Percentiles rank a stretch among this genome's conserved stretches.
phyloP scores from a whole-genome alignment of 2,329 filamentous ascomycete genomes.

The Colletotrichum sp. region DNA sequence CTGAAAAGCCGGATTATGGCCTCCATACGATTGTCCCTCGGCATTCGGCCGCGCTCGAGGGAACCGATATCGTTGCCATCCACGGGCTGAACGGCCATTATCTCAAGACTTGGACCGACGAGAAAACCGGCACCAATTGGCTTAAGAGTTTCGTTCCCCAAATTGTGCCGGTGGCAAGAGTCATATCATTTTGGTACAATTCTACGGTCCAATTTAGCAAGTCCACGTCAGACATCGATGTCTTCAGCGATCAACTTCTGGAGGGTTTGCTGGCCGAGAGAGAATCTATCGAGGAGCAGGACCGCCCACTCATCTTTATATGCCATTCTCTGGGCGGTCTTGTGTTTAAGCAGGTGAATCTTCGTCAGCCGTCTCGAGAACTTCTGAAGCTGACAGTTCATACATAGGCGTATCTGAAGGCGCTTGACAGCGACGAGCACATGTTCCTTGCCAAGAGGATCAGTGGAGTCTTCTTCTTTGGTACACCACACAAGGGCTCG shows the following conservation, averaged over 20 bases:
- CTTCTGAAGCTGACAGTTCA: neutral
- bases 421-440: neutral
- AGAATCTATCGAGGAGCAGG: neutral
- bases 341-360: neutral
- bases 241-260: neutral
- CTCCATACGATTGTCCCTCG: neutral
- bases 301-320: neutral
- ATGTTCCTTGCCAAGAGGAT: neutral
- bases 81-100: neutral
- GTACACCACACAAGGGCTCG: slow-evolving; percentile 8
- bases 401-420: neutral
- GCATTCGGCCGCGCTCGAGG: neutral
- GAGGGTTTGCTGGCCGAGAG: neutral
- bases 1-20: neutral
- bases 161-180: neutral
- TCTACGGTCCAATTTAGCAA: slow-evolving; percentile 4
- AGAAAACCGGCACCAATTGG: neutral
- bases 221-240: neutral
- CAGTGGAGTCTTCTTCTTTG: slow-evolving; percentile 27
- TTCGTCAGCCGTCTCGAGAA: too few relatives aligned
- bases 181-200: neutral
- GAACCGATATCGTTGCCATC: neutral
- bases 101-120: neutral
- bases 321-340: neutral
- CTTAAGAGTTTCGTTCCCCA: neutral